Conservation (phyloP, 495 filamentous ascomycete species). For the Elasticomyces elasticus region DNA sequence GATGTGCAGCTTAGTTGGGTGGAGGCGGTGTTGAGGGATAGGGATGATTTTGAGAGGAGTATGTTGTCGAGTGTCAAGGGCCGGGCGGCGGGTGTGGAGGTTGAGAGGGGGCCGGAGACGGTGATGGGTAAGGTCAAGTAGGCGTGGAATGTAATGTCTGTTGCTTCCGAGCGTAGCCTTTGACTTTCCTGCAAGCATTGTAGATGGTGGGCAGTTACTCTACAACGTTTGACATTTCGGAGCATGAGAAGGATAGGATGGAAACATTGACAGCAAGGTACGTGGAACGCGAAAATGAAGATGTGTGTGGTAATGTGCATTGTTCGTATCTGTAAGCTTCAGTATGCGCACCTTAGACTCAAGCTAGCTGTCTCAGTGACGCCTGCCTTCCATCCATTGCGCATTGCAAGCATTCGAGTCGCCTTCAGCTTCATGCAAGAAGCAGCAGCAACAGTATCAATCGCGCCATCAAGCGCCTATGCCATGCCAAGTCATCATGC, state of each 20-base stretch:
- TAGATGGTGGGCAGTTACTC: no score
- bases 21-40: slow-evolving; percentile 73
- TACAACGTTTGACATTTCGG: not conserved
- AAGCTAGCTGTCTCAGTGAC: not conserved
- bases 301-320: not conserved
- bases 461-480: no score
- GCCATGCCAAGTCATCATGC: no score
- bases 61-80: slow-evolving; percentile 83
- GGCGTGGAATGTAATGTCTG: not conserved
- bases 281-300: no score
- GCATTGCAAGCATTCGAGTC: not conserved
- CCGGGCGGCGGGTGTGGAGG: slow-evolving; percentile 70
- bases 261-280: no score
- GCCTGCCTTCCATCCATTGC: not conserved
- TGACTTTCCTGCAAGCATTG: no score
- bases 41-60: slow-evolving; percentile 87
- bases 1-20: slow-evolving; percentile 93
- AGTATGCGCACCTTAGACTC: no score
- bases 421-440: not conserved
- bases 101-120: slow-evolving; percentile 69
- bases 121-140: slow-evolving; percentile 83
- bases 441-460: not conserved
- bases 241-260: no score
- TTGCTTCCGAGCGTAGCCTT: no score
- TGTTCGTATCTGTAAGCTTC: no score